Conservation (phyloP, 257 asterid species). For the Nyctanthes arbortristis region DNA sequence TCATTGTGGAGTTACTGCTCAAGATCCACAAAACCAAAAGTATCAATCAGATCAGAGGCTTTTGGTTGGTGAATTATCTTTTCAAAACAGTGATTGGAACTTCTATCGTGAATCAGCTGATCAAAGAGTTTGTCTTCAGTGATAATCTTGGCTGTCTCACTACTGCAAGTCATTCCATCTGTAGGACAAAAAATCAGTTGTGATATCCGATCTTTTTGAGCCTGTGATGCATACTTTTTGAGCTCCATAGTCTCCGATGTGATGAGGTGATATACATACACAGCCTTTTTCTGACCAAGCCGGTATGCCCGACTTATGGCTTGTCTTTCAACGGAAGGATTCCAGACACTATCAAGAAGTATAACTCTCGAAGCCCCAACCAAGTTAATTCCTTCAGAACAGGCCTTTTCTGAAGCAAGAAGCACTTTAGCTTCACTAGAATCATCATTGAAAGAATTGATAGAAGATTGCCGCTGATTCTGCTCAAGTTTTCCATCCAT, state of each 20-base stretch:
- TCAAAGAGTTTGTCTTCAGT: slow-evolving; percentile 41
- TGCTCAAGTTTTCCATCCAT: slow-evolving; percentile 47
- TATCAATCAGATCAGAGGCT: slow-evolving; percentile 37
- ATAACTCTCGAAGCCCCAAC: slow-evolving; percentile 63
- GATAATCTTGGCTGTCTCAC: not conserved
- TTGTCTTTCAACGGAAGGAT: slow-evolving; percentile 62
- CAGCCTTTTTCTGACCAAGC: slow-evolving; percentile 54
- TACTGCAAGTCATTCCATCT: slow-evolving; percentile 1
- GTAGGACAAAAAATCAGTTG: slow-evolving; percentile 41
- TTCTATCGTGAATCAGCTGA: slow-evolving; percentile 28
- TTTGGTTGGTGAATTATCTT: slow-evolving; percentile 50
- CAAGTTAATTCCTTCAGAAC: slow-evolving; percentile 63
- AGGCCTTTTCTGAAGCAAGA: slow-evolving; percentile 56
- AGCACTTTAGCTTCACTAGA: slow-evolving; percentile 53
- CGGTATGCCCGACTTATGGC: slow-evolving; percentile 63
- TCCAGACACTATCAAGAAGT: slow-evolving; percentile 62
- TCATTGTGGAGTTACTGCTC: not conserved
- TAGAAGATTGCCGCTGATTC: slow-evolving; percentile 42
- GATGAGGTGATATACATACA: slow-evolving; percentile 50
- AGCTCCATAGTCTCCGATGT: slow-evolving; percentile 46
- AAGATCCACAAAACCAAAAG: slow-evolving; percentile 26
- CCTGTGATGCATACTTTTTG: slow-evolving; percentile 32
- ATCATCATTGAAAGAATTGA: slow-evolving; percentile 43
- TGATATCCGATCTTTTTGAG: slow-evolving; percentile 43
- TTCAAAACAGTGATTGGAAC: slow-evolving; percentile 32